Evolutionary conservation across 2,329 filamentous ascomycete genomes (phyloP), one percentile per base, ranked within the genome.

Genomic region (Claviceps quebecensis): DNA sequence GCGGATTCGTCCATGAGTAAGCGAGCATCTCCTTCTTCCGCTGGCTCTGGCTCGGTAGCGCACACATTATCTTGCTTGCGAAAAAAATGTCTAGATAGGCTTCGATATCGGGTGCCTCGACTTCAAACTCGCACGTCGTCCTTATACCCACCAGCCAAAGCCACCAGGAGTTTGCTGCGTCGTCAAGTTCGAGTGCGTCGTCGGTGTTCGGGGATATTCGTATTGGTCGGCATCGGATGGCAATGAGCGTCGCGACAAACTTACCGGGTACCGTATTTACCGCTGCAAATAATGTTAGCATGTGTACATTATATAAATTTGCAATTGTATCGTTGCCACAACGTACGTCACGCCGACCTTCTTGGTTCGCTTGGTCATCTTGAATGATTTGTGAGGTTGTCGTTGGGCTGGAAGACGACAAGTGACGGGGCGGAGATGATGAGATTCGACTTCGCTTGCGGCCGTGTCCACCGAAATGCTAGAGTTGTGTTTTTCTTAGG

Each of bases 181-280:
- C 11, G 26, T 48, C 48, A 50, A 45, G 22, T 37, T 50, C 52
- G 52, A 23, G 44, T 26, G 45, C 39, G 45, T 47, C 41, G 47
- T 51, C 29, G 29, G 9, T 11, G 9, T 11, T 34, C 29, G 29
- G 45, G 34, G 5, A 5, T 45, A 39, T 22, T 38, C 26, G 38
- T 26, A 47, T 11, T 36, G 14, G 11, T 37, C 9, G 26, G 16
- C 4, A 5, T 11, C 9, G 16, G 8, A 19, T 17, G 44, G 26
- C 23, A 17, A 14, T 9, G 19, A 38, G 40, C 22, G 13, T 47
- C 45, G 23, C 16, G 26, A 45, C 14, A 17, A 50, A 68, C 84
- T 74, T 86, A 94, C 84, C 89, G 87, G 71, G 86, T 90, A 81
- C 90, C 90, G 78, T 95, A 96, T 84, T 95, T 94, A 77, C 90